These are phyloP conservation scores for Aspergillus puulaauensis DNA, from an alignment of 2,329 filamentous ascomycete genomes.

Conservation along the genomic window DNA sequence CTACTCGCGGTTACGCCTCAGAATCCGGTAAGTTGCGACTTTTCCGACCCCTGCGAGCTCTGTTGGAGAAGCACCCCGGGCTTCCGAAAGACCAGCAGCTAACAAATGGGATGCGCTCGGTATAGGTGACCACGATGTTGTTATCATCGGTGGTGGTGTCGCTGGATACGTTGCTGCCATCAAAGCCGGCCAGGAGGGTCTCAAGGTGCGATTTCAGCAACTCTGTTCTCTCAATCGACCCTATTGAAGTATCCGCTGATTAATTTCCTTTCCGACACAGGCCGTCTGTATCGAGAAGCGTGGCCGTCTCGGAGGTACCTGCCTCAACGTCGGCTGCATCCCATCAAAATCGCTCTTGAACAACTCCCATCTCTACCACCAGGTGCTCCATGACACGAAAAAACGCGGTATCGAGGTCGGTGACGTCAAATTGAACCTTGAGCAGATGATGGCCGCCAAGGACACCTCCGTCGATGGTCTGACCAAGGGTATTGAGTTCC, in stretches of 20 bases:
- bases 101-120: conserved; percentile 12
- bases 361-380: conserved; percentile 98
- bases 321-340: conserved; percentile 98
- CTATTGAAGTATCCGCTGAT: conserved; percentile 14
- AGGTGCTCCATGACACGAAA: conserved; percentile 95
- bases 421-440: conserved; percentile 93
- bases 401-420: conserved; percentile 95
- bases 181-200: conserved; percentile 94
- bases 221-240: background rate
- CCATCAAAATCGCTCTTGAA: conserved; percentile 99
- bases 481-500: conserved; percentile 96
- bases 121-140: conserved; percentile 88
- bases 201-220: conserved; percentile 67
- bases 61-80: conserved; percentile 10
- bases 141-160: conserved; percentile 97
- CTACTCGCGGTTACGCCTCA: conserved; percentile 58
- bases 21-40: conserved; percentile 43
- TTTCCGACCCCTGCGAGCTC: background rate
- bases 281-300: conserved; percentile 98
- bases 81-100: conserved; percentile 22
- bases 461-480: conserved; percentile 83
- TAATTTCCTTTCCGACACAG: conserved; percentile 46
- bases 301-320: conserved; percentile 90
- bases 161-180: conserved; percentile 98
- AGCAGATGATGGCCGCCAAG: conserved; percentile 98